phyloP scores from a whole-genome alignment of 306 rosid species.

The Styphnolobium japonicum region DNA sequence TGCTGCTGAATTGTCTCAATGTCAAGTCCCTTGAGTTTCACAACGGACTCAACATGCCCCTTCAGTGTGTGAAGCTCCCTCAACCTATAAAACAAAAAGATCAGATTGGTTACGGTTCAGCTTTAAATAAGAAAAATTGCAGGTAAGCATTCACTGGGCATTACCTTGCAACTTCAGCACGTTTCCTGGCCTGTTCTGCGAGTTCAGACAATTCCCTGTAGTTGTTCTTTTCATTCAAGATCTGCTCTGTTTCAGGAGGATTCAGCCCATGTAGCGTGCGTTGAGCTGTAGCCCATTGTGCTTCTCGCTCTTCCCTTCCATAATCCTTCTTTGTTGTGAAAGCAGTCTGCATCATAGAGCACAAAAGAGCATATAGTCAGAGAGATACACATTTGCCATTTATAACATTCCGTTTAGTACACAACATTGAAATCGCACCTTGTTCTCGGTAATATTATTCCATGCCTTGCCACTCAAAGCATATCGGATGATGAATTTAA shows the following conservation, averaged over 20 bases:
- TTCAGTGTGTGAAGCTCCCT: slow-evolving; percentile 83
- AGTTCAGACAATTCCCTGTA: slow-evolving; percentile 57
- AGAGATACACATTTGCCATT: background rate
- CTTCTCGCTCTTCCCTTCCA: slow-evolving; percentile 71
- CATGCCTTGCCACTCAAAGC: slow-evolving; percentile 73
- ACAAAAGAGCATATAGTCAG: background rate
- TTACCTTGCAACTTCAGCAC: slow-evolving; percentile 74
- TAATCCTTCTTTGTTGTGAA: slow-evolving; percentile 74
- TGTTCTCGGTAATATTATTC: slow-evolving; percentile 57
- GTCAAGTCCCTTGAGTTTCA: slow-evolving; percentile 75
- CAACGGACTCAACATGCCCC: slow-evolving; percentile 81
- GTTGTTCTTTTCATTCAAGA: slow-evolving; percentile 37
- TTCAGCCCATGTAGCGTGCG: slow-evolving; percentile 62
- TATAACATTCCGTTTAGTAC: background rate
- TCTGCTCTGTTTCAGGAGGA: slow-evolving; percentile 36
- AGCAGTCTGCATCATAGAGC: slow-evolving; percentile 42
- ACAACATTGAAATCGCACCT: slow-evolving; percentile 26
- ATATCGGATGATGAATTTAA: slow-evolving; percentile 56
- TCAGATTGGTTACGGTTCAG: background rate
- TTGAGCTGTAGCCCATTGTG: slow-evolving; percentile 78
- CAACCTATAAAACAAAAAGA: slow-evolving; percentile 39
- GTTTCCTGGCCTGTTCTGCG: slow-evolving; percentile 66
- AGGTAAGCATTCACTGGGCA: background rate
- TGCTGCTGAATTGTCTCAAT: slow-evolving; percentile 75
- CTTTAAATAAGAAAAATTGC: background rate